Conservation (phyloP, 2,329 filamentous ascomycete genomes). For the Monosporascus sp. region DNA sequence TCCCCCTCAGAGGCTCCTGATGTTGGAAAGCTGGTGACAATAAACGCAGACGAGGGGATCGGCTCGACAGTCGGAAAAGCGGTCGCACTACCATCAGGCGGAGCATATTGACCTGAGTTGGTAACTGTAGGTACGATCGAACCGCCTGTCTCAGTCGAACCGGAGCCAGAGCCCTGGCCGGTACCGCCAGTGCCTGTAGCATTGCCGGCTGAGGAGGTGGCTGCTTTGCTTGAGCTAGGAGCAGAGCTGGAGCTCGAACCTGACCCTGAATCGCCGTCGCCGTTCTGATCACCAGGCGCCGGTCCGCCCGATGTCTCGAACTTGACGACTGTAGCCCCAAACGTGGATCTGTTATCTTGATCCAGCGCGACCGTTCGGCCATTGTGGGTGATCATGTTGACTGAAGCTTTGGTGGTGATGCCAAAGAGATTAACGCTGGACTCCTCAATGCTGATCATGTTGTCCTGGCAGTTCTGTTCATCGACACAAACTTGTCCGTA, state of each 20-base stretch:
- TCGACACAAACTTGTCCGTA: constrained; percentile 67
- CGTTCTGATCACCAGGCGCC: neutral
- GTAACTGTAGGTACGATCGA: constrained; percentile 12
- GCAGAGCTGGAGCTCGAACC: constrained; percentile 6
- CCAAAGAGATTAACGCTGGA: constrained; percentile 60
- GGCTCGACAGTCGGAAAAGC: constrained; percentile 1
- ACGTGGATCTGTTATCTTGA: constrained; percentile 60
- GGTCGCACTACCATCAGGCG: constrained; percentile 15
- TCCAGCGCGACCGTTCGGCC: constrained; percentile 50
- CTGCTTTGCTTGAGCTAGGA: neutral
- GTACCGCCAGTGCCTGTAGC: neutral
- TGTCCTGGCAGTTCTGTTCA: constrained; percentile 67
- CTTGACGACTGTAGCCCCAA: constrained; percentile 56
- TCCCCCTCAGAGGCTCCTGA: neutral
- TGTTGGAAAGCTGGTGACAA: constrained; percentile 11
- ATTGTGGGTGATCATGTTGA: constrained; percentile 67
- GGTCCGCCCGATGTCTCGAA: constrained; percentile 31
- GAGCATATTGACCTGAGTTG: constrained; percentile 10
- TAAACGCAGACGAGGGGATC: neutral
- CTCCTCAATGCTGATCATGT: constrained; percentile 70
- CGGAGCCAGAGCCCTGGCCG: constrained; percentile 1
- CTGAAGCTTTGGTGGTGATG: constrained; percentile 68
- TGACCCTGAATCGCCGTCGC: constrained; percentile 2
- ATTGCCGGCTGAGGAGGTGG: neutral
- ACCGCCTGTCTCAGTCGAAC: constrained; percentile 4